These are phyloP conservation scores for Anthoceros angustus DNA, from an alignment of 225 moss, liverwort and hornwort genomes.

Conservation along the genomic window DNA sequence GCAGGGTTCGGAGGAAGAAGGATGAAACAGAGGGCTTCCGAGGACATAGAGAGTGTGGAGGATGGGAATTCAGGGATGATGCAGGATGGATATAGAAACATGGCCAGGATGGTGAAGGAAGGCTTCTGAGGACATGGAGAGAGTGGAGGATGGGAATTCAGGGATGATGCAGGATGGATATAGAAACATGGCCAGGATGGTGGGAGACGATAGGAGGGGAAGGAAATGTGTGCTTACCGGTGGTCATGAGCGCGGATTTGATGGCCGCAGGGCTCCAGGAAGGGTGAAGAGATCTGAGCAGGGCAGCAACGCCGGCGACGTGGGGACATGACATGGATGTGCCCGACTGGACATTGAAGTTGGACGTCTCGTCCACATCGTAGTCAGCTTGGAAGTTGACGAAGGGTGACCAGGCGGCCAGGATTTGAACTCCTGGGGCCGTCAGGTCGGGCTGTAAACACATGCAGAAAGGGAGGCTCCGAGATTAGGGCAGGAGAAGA, in stretches of 20 bases:
- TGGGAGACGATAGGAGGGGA: not conserved
- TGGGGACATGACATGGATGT: conserved; percentile 49
- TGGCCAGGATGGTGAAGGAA: not conserved
- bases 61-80: not conserved
- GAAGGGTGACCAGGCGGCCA: conserved; percentile 43
- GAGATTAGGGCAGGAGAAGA: not conserved
- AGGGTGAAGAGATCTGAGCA: conserved; percentile 27
- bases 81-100: not conserved
- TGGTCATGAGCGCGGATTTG: conserved; percentile 36
- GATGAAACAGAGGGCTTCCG: no score
- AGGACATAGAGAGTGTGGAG: not conserved
- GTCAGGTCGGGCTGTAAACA: conserved; percentile 37
- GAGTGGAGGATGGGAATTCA: not conserved
- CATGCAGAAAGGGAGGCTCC: no score
- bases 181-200: not conserved
- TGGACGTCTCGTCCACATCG: conserved; percentile 15
- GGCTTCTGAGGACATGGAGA: not conserved
- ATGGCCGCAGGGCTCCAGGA: conserved; percentile 46
- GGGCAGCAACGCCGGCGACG: conserved; percentile 27
- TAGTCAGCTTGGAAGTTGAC: conserved; percentile 13
- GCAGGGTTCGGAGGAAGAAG: no score
- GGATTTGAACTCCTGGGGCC: conserved; percentile 50
- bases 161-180: not conserved
- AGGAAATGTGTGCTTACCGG: conserved; percentile 12
- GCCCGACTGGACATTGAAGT: conserved; percentile 27